These are phyloP conservation scores for Thielaviopsis cerberus DNA, from an alignment of 2,329 filamentous ascomycete species.

Conservation along the genomic window DNA sequence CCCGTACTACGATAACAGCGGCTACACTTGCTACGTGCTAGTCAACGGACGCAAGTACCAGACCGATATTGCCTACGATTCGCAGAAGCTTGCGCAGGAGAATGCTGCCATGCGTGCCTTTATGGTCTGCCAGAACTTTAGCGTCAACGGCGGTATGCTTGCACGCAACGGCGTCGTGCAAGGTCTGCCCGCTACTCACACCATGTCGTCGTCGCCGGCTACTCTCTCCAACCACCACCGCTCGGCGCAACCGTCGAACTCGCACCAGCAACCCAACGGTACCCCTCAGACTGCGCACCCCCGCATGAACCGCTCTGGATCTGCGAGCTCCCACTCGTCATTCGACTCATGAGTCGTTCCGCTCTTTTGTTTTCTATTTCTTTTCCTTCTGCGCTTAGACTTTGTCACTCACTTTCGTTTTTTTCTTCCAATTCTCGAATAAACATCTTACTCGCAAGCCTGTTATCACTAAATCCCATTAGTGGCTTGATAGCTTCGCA, in stretches of 20 bases:
- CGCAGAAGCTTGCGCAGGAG: constrained; percentile 68
- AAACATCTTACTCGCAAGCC: too few relatives aligned
- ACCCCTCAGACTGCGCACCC: constrained; percentile 1
- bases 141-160: constrained; percentile 84
- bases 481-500: not conserved
- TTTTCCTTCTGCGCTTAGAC: not conserved
- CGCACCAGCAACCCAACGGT: not conserved
- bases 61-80: constrained; percentile 70
- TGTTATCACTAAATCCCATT: not conserved
- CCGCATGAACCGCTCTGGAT: constrained; percentile 9
- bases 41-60: constrained; percentile 96
- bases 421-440: not conserved
- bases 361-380: not conserved
- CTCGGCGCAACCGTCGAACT: not conserved
- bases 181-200: constrained; percentile 39
- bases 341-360: constrained; percentile 26
- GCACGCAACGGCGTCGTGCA: constrained; percentile 51
- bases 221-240: constrained; percentile 30
- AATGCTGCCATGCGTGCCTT: constrained; percentile 91
- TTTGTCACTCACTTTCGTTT: not conserved
- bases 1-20: constrained; percentile 52
- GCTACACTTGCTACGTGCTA: constrained; percentile 76
- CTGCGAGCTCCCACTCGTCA: constrained; percentile 36
- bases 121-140: constrained; percentile 95
- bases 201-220: constrained; percentile 22